Evolutionary conservation across 2,329 filamentous ascomycete species (phyloP), one percentile per base, ranked within the genome.

Genomic region (Curvularia eragrostidis): DNA sequence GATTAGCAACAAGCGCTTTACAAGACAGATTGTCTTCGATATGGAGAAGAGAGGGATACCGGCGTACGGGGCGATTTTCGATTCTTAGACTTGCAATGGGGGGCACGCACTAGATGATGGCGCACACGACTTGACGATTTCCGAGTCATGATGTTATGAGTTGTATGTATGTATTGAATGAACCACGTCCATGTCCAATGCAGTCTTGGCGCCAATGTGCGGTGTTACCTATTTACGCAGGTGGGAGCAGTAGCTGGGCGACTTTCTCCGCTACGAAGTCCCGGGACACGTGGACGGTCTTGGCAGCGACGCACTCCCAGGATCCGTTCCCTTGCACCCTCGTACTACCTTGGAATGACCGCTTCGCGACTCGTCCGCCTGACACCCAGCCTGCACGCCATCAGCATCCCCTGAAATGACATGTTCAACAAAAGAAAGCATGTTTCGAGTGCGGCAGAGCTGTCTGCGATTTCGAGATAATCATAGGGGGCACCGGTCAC

Each of bases 31-130:
- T 3, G 88, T 91, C 1, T 90, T 88, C 72, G 87, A 83, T 10
- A 79, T 92, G 54, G 88, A 91, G 75, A 83, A 80, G 32, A 80
- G 87, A 54, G 87, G 88, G 0, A 75, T 91, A 24, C 83, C 87
- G 2, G 88, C 88, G 9, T 92, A 85, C 75, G 90, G 89, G 3
- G 87, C 89, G 3, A 90, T 92, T 64, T 92, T 89, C 77, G 90
- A 92, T 74, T 86, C 84, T 42, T 86, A 43, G 38, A 10, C 19
- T 24, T 36, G 19, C 41, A 36, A 28, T 32, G 36, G n/a, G 44
- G 5, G 7, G 15, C 8, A 26, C 36, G 15, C 24, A 9, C 39
- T 42, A 43, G 48, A 34, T 8, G 48, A 39, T 8, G 26, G 19
- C 7, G 12, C 32, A 13, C 30, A 52, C 41, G 41, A 52, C 28